Evolutionary conservation across 2,329 filamentous ascomycete species (phyloP).

Genomic region (Microdochium trichocladiopsis): DNA sequence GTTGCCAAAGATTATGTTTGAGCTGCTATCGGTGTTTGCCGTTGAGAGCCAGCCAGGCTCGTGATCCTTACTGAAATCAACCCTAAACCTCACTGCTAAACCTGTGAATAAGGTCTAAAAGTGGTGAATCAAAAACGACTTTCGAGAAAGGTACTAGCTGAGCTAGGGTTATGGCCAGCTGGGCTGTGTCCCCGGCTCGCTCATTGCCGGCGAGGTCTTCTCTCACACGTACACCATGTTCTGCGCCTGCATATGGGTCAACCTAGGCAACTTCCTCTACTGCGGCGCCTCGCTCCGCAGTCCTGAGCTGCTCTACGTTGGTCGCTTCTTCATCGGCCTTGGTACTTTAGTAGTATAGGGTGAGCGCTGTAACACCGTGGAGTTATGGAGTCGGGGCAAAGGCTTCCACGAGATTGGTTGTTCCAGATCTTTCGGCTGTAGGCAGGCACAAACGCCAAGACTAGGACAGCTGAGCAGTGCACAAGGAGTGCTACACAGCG

Average conservation of each 20-base stretch:
- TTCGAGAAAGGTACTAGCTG: background rate
- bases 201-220: slow-evolving; percentile 34
- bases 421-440: no score
- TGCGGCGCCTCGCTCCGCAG: slow-evolving; percentile 30
- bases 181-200: background rate
- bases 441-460: no score
- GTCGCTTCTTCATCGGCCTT: slow-evolving; percentile 40
- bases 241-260: slow-evolving; percentile 36
- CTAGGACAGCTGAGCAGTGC: no score
- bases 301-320: slow-evolving; percentile 35
- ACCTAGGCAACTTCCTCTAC: slow-evolving; percentile 37
- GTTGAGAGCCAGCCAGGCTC: background rate
- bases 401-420: no score
- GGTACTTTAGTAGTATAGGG: slow-evolving; percentile 37
- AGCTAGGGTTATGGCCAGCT: background rate
- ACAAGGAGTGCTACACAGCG: no score
- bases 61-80: background rate
- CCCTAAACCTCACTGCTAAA: background rate
- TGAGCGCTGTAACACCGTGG: no score
- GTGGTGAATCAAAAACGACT: background rate
- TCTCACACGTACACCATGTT: slow-evolving; percentile 46
- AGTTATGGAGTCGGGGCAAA: no score
- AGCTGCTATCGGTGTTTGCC: background rate
- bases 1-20: background rate
- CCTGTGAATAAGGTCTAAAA: background rate